A percentile compares a stretch with the other conserved stretches of the same genome.
Conservation (phyloP, 1,284 basidiomycete genomes). For the Cutaneotrichosporon dermatis region DNA sequence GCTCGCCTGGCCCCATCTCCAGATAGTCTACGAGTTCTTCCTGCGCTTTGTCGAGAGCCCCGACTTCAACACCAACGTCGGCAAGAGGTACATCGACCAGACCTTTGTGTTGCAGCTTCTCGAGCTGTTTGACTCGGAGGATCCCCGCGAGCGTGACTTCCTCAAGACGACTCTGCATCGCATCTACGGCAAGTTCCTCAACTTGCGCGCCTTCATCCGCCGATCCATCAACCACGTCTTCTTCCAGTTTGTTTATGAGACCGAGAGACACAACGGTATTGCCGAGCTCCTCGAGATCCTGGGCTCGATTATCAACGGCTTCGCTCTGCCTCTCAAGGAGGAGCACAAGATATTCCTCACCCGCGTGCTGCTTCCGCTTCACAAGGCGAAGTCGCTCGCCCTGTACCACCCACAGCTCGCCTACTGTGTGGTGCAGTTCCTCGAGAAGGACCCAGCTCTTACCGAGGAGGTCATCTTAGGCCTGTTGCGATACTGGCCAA, state of each 20-base stretch:
- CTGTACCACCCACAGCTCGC: constrained; percentile 98
- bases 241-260: constrained; percentile 98
- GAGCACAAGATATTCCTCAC: constrained; percentile 99
- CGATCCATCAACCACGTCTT: constrained; percentile 99
- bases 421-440: constrained; percentile 98
- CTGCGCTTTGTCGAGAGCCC: constrained; percentile 96
- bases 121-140: constrained; percentile 98
- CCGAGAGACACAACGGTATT: constrained; percentile 97
- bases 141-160: constrained; percentile 97
- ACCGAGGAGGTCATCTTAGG: constrained; percentile 96
- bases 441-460: constrained; percentile 90
- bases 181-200: constrained; percentile 99
- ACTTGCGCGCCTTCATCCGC: constrained; percentile 95
- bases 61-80: constrained; percentile 97
- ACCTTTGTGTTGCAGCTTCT: constrained; percentile 92
- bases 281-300: constrained; percentile 97
- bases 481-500: constrained; percentile 95
- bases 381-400: constrained; percentile 95
- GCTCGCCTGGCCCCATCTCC: constrained; percentile 98
- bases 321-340: constrained; percentile 95
- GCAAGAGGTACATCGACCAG: constrained; percentile 97
- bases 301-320: constrained; percentile 99
- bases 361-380: constrained; percentile 89
- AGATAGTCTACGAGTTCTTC: constrained; percentile 99
- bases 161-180: constrained; percentile 98